A percentile compares a stretch with the other conserved stretches of the same genome.
These are phyloP conservation scores for Pythium aphanidermatum DNA, from an alignment of 352 stramenopile genomes.

Conservation along the genomic window DNA sequence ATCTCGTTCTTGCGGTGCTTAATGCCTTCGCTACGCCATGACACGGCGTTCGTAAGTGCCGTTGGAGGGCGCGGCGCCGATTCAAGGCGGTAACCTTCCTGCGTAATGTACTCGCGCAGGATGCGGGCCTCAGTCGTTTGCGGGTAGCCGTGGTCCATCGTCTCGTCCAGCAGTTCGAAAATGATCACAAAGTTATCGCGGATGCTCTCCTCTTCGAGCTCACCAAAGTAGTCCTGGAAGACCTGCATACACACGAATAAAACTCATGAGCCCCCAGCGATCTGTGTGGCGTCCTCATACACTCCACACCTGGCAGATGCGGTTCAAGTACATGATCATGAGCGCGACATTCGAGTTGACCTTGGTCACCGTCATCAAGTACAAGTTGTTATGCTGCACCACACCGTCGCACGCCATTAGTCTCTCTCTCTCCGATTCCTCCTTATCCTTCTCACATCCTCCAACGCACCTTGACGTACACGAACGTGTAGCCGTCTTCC, in stretches of 20 bases:
- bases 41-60: constrained; percentile 98
- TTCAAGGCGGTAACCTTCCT: constrained; percentile 95
- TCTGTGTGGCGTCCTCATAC: too few species aligned
- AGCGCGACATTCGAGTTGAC: constrained; percentile 98
- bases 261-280: too few species aligned
- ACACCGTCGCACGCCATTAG: too few species aligned
- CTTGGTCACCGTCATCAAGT: constrained; percentile 98
- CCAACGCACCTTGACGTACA: constrained; percentile 90
- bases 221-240: constrained; percentile 99
- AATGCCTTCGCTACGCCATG: constrained; percentile 98
- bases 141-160: constrained; percentile 99
- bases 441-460: too few species aligned
- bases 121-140: constrained; percentile 91
- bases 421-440: not conserved
- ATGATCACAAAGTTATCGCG: constrained; percentile 99
- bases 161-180: constrained; percentile 99
- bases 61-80: constrained; percentile 90
- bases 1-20: constrained; percentile 99
- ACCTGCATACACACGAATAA: constrained; percentile 60
- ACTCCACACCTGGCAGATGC: constrained; percentile 71
- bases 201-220: constrained; percentile 99
- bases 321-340: constrained; percentile 93
- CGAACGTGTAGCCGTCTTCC: constrained; percentile 90
- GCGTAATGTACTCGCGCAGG: constrained; percentile 94
- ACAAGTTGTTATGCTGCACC: constrained; percentile 96